Conservation (phyloP, 2,329 filamentous ascomycete species). For the Gnomoniopsis sp. region DNA sequence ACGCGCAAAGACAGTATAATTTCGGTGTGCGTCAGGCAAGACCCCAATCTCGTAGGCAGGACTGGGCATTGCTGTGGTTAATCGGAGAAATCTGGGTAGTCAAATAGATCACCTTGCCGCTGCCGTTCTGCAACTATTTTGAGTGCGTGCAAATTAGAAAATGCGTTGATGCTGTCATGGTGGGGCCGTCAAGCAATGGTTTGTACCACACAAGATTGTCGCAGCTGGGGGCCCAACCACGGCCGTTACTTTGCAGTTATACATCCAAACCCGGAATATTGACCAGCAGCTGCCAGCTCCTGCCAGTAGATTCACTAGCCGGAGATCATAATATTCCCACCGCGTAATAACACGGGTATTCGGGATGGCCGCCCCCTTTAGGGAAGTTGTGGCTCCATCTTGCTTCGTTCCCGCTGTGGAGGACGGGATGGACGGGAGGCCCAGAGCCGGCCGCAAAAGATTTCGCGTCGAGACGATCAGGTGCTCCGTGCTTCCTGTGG, state of each 20-base stretch:
- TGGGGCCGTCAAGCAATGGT: background rate
- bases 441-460: background rate
- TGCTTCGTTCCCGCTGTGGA: constrained; percentile 4
- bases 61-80: no score
- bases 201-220: background rate
- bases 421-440: constrained; percentile 5
- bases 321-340: constrained; percentile 12
- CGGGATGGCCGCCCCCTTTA: constrained; percentile 16
- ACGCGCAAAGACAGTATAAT: background rate
- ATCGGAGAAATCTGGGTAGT: no score
- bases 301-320: background rate
- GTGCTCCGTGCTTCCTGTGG: constrained; percentile 1
- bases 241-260: background rate
- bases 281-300: constrained; percentile 3
- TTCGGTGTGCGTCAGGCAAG: background rate
- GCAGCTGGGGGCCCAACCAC: background rate
- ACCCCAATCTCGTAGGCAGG: background rate
- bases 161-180: background rate
- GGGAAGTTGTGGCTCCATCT: background rate
- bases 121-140: no score
- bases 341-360: constrained; percentile 3
- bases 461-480: background rate
- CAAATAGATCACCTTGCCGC: no score
- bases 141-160: background rate
- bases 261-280: constrained; percentile 1